phyloP scores from a whole-genome alignment of 2,329 filamentous ascomycete genomes.

The Nemania serpens region DNA sequence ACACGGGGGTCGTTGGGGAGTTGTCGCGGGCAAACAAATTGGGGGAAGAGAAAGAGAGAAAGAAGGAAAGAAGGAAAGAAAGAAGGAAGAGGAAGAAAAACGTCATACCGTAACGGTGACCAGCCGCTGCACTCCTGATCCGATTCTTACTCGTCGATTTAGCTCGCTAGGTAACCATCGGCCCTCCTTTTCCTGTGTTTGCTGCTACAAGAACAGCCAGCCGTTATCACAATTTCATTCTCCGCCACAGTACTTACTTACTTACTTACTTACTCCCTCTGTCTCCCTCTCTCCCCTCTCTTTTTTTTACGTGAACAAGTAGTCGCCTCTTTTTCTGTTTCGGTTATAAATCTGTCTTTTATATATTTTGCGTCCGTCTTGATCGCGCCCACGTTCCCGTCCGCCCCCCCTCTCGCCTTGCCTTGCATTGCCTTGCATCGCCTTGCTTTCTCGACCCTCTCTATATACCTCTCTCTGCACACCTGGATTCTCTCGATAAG shows the following conservation, averaged over 20 bases:
- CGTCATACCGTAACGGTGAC: slow-evolving; percentile 27
- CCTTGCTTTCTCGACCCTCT: not conserved
- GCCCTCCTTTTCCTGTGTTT: not conserved
- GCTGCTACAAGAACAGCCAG: not conserved
- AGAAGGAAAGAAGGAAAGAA: not conserved
- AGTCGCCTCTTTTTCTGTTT: not conserved
- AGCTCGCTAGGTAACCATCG: not conserved
- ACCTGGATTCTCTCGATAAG: not conserved
- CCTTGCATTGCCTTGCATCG: too few species aligned
- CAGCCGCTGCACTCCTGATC: not conserved
- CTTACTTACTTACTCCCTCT: not conserved
- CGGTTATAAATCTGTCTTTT: too few species aligned
- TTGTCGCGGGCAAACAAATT: too few species aligned
- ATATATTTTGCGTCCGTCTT: too few species aligned
- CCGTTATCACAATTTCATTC: not conserved
- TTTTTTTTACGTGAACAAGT: too few species aligned
- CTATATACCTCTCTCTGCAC: not conserved
- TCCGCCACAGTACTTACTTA: not conserved
- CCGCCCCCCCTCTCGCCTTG: too few species aligned
- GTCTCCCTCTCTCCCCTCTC: not conserved
- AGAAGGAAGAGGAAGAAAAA: slow-evolving; percentile 17
- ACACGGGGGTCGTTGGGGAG: too few species aligned
- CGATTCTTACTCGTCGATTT: not conserved
- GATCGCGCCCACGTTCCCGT: too few species aligned
- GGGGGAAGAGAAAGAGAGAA: too few species aligned